Evolutionary conservation across 306 rosid species (phyloP), one percentile per base, ranked within the genome.

Genomic region (Prunus campanulata): DNA sequence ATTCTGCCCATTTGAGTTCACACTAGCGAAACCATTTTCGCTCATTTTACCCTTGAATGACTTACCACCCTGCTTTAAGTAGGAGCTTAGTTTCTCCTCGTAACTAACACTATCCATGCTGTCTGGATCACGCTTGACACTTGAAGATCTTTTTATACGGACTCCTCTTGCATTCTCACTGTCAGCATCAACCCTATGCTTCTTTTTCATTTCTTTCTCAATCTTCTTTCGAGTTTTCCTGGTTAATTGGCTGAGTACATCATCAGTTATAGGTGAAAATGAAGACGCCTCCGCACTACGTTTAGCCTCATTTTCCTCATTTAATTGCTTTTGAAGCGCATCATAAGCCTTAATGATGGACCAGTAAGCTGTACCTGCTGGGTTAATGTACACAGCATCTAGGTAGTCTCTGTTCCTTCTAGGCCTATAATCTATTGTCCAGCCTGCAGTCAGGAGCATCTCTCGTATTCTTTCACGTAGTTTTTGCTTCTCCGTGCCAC

Each of bases 281-380:
- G 87, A 76, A 78, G 98, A 86, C 76, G 86, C 70, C 16, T 87
- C 93, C 67, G 75, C 90, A 61, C 62, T 81, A 70, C 87, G 78
- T 80, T 86, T 90, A 76, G 72, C 85, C 84, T 82, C 87, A 10
- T 68, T 61, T 19, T 72, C 90, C 39, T 87, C 96, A 77, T 71
- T 89, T 74, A 82, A 64, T 80, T 94, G 96, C 91, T 94, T 94
- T 86, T 90, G 97, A 79, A 94, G 85, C 3, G 98, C 98, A 29
- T 91, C 98, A 78, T 94, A 94, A 74, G 98, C 98, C 86, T 94
- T 94, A 77, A 94, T 91, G 83, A 94, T 94, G 52, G 98, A 94
- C 98, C 98, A 94, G 82, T 94, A 94, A 20, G 98, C 98, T 62
- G 98, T 94, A 74, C 98, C 98, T 1, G 80, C 64, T 10, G 94